Evolutionary conservation across 2,329 filamentous ascomycete species (phyloP).

Genomic region (Verticillium dahliae): DNA sequence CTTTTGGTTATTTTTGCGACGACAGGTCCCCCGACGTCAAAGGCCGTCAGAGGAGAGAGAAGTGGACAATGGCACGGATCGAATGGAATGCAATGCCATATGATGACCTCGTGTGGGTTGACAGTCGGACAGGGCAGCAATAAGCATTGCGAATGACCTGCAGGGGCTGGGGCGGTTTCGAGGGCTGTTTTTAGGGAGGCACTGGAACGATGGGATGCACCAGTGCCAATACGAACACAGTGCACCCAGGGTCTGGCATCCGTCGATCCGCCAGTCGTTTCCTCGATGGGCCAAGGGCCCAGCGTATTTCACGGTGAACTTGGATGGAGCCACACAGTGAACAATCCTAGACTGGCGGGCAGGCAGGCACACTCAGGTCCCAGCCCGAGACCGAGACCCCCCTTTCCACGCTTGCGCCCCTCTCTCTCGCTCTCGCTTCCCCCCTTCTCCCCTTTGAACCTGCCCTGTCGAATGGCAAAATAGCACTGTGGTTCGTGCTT

Average conservation of each 20-base stretch:
- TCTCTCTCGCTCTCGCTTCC: neutral
- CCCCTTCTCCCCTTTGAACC: neutral
- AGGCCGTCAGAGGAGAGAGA: neutral
- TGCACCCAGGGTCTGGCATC: neutral
- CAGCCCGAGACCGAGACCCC: neutral
- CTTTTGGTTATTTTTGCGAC: neutral
- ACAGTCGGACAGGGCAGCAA: neutral
- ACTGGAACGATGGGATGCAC: neutral
- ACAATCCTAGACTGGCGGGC: neutral
- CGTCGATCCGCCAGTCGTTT: neutral
- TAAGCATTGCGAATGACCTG: neutral
- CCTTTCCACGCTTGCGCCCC: neutral
- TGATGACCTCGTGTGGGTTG: neutral
- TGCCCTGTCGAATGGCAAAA: neutral
- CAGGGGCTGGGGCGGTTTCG: neutral
- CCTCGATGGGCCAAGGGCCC: neutral
- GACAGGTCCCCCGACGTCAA: neutral
- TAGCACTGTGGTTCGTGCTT: too few species aligned
- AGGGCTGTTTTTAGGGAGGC: neutral
- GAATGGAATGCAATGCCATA: neutral
- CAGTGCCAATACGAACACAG: slow-evolving; percentile 2
- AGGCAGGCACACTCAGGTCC: neutral
- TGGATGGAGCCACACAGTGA: neutral
- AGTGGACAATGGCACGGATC: neutral
- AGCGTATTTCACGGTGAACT: neutral